Evolutionary conservation across 768 basidiomycete genomes (phyloP), one percentile per base, ranked within the genome.

Genomic region (Lactifluus piperatus): DNA sequence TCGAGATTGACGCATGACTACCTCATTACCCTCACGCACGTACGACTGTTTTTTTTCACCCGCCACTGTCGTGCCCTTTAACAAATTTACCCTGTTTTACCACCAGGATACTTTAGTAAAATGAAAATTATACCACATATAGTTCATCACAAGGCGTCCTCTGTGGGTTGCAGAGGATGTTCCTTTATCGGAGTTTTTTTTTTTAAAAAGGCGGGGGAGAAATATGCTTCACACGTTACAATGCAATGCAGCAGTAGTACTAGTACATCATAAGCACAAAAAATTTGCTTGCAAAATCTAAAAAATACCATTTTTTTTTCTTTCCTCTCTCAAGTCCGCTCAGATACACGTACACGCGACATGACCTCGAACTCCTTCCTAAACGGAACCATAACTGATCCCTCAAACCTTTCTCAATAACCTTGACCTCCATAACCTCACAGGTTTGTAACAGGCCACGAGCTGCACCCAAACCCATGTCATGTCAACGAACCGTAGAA

Each of bases 371-470:
- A 26, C 26, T 54, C 54, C 50, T 55, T 45, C 44, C 30, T 20
- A 20, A 39, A 50, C 46, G 54, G 20, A 48, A 51, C 22, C 60
- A 55, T 57, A 56, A 41, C 55, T 36, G 20, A 54, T 44, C 39
- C 20, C 34, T 34, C 11, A 49, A 30, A 24, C 4, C 13, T 24
- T 20, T 20, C n/a, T 2, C 20, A 2, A 6, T 24, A 2, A 24
- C 22, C 20, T 13, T 44, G 11, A 44, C 8, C 22, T 9, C 16
- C 10, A 39, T n/a, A 39, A 27, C 18, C 20, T 76, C 74, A 85
- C 64, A 85, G 70, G 22, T 79, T 85, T 62, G 85, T 87, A 34
- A 83, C 71, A 4, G 88, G 89, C 89, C 88, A 91, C 56, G 79
- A 73, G 73, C 88, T 91, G 65, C 4, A 34, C 30, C 16, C 41